Percentiles rank a stretch among this genome's conserved stretches.
phyloP scores from a whole-genome alignment of 306 rosid genomes.

The Trifolium repens region DNA sequence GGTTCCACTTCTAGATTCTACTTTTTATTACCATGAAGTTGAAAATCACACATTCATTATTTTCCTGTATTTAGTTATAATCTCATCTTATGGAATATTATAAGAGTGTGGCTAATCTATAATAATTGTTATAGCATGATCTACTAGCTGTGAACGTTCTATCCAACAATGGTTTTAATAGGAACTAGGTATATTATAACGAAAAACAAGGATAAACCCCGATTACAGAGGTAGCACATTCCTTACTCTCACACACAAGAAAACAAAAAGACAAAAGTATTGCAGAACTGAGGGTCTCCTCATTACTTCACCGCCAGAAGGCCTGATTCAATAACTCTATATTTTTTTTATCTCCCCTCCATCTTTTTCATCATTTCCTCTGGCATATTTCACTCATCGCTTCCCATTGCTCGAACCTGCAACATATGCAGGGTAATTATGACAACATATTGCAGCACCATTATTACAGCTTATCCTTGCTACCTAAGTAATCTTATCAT shows the following conservation, averaged over 20 bases:
- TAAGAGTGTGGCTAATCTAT: not conserved
- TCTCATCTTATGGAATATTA: slow-evolving; percentile 17
- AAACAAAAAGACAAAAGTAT: not conserved
- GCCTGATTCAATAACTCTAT: not conserved
- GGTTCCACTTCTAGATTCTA: slow-evolving; percentile 29
- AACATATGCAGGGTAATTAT: not conserved
- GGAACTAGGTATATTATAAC: not conserved
- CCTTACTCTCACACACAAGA: slow-evolving; percentile 1
- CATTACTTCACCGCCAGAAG: not conserved
- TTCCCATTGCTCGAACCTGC: not conserved
- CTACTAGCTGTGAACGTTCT: slow-evolving; percentile 8
- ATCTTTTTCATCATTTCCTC: not conserved
- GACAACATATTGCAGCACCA: not conserved
- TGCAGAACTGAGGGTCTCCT: slow-evolving; percentile 6
- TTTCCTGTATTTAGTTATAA: slow-evolving; percentile 14
- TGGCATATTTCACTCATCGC: slow-evolving; percentile 1
- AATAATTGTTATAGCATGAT: slow-evolving; percentile 12
- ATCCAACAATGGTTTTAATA: not conserved
- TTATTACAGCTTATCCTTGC: not conserved
- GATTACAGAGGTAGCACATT: not conserved
- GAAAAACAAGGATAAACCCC: not conserved
- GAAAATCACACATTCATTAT: slow-evolving; percentile 23
- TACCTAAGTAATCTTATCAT: not conserved
- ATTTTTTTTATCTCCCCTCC: not conserved
- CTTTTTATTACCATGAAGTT: slow-evolving; percentile 7